phyloP scores from a whole-genome alignment of 2,329 filamentous ascomycete species.

The Exophiala alcalophila region DNA sequence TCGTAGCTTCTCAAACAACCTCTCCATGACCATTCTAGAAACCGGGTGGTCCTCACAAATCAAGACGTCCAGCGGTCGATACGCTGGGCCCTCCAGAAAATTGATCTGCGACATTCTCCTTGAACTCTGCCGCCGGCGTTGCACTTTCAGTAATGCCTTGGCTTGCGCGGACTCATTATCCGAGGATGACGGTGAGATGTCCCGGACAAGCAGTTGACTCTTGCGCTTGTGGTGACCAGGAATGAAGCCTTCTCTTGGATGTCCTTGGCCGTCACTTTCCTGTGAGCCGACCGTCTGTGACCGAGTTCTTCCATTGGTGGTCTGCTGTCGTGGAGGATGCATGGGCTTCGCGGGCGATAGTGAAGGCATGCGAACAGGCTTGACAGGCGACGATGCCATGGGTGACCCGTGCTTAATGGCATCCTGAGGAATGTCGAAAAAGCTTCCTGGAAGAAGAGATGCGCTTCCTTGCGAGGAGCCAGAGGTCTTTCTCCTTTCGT shows the following conservation, averaged over 20 bases:
- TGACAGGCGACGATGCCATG: constrained; percentile 54
- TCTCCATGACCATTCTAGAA: constrained; percentile 97
- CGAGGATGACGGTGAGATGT: constrained; percentile 89
- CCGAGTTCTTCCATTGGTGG: constrained; percentile 66
- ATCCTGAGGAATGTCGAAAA: constrained; percentile 67
- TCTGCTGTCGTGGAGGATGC: constrained; percentile 60
- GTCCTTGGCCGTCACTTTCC: constrained; percentile 73
- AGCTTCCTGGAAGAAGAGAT: constrained; percentile 66
- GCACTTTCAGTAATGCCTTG: constrained; percentile 85
- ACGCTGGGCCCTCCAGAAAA: constrained; percentile 76
- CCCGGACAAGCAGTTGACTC: constrained; percentile 80
- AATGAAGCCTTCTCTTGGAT: constrained; percentile 60
- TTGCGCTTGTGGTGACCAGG: constrained; percentile 79
- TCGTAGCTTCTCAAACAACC: constrained; percentile 87
- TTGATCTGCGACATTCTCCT: constrained; percentile 88
- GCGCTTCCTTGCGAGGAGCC: constrained; percentile 69
- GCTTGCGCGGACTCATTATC: constrained; percentile 94
- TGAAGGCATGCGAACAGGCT: constrained; percentile 41
- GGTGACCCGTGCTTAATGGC: constrained; percentile 51
- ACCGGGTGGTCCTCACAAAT: constrained; percentile 98
- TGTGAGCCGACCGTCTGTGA: constrained; percentile 94
- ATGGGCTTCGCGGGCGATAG: constrained; percentile 60
- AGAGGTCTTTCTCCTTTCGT: constrained; percentile 86
- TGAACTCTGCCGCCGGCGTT: constrained; percentile 92
- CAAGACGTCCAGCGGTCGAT: constrained; percentile 86